Base-by-base conservation (phyloP, 2,329 filamentous ascomycete species). In the Ramularia endophylla region DNA sequence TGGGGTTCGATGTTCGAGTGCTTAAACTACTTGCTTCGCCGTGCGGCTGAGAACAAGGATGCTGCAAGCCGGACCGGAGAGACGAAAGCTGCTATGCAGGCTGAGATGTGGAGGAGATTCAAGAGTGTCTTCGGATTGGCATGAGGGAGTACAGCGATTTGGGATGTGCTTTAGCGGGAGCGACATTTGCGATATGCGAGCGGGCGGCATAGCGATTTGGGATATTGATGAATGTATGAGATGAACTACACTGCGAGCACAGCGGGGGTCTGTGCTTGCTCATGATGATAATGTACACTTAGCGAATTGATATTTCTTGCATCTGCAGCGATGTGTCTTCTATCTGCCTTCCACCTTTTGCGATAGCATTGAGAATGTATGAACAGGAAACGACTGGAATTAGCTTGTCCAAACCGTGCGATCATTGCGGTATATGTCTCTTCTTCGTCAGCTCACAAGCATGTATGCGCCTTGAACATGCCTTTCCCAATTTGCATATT, bases 1-100 rank as follows among this genome's bases (percentile, higher is more conserved):
- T 80, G 75, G 75, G 76, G 76, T 1, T 69, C 63, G 3, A 69
- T 76, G 58, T 65, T 64, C 3, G 86, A 95, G 68, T 95, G 89
- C 64, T 78, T 95, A 52, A 85, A 87, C 63, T 94, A 83, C 62
- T 64, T 83, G 32, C 57, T 78, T 27, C 58, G 77, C 29, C 55
- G 75, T 35, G 76, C 76, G n/a, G 70, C 71, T 38, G 76, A 79
- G 65, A 80, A 80, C 58, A 75, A 74, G 52, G 78, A 81, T 64
- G 77, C 78, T 4, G 73, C 77, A 32, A 63, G 67, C 13, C 62
- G 78, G 41, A 80, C 77, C 2, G 62, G 59, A 35, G 73, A 72
- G 43, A 75, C 72, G 15, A 62, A 70, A 42, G 56, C 51, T 37
- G 75, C 74, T 8, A 74, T 78, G 70, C 63, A 64, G 9, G 54